Evolutionary conservation across 192 early-diverging fungal genomes (phyloP).

Genomic region (Backusella macrospora): DNA sequence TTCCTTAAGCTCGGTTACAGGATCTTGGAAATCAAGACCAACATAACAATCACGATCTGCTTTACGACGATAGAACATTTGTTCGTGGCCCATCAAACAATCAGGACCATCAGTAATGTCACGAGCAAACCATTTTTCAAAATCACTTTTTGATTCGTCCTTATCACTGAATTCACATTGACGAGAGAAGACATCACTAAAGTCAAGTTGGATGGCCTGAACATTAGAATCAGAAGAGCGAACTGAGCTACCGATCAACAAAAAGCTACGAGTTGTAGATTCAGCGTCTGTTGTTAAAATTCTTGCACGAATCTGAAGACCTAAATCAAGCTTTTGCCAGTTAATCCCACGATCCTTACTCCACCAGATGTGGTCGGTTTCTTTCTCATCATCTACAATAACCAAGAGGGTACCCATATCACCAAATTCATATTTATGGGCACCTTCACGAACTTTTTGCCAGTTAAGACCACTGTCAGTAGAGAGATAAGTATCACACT

Average conservation of each 20-base stretch:
- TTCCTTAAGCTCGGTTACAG: slow-evolving; percentile 52
- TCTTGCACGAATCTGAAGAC: slow-evolving; percentile 55
- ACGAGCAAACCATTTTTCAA: slow-evolving; percentile 75
- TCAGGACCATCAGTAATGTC: slow-evolving; percentile 55
- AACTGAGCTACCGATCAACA: slow-evolving; percentile 55
- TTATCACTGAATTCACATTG: slow-evolving; percentile 66
- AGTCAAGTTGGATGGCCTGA: slow-evolving; percentile 72
- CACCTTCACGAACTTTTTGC: slow-evolving; percentile 63
- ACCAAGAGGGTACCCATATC: slow-evolving; percentile 83
- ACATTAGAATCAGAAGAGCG: slow-evolving; percentile 21
- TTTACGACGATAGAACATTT: slow-evolving; percentile 78
- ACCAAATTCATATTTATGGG: slow-evolving; percentile 84
- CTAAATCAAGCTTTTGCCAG: slow-evolving; percentile 62
- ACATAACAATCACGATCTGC: slow-evolving; percentile 77
- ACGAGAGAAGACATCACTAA: slow-evolving; percentile 57
- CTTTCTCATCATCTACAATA: slow-evolving; percentile 62
- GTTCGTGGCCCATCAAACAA: slow-evolving; percentile 85
- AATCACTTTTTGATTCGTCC: slow-evolving; percentile 63
- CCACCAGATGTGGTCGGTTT: slow-evolving; percentile 64
- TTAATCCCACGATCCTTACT: slow-evolving; percentile 77
- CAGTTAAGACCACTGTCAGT: slow-evolving; percentile 84
- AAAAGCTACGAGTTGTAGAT: slow-evolving; percentile 72
- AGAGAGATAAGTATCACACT: slow-evolving; percentile 87
- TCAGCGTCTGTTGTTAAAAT: slow-evolving; percentile 80
- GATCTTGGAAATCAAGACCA: slow-evolving; percentile 60